Evolutionary conservation across 2,329 filamentous ascomycete genomes (phyloP).

Genomic region (Sporothrix globosa): DNA sequence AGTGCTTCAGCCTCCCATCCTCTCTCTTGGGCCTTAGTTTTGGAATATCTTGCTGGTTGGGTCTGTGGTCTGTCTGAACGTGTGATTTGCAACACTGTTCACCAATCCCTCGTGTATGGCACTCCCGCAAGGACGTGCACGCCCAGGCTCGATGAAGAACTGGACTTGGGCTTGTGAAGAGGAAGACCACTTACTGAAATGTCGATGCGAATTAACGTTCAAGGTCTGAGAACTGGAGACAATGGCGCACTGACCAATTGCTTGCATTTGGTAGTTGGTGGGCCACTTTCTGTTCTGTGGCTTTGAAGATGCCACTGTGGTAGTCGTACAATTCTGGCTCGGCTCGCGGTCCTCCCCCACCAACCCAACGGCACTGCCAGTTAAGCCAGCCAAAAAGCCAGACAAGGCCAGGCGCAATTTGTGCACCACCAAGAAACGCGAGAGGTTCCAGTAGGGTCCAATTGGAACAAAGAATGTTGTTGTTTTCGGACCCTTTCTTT

Average conservation of each 20-base stretch:
- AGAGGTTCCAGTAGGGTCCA: not conserved
- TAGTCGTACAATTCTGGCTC: slow-evolving; percentile 20
- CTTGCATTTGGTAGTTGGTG: not conserved
- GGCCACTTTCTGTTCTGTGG: slow-evolving; percentile 3
- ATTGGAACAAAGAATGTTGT: slow-evolving; percentile 4
- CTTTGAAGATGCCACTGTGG: slow-evolving; percentile 9
- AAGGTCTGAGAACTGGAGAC: not conserved
- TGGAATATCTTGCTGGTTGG: not conserved
- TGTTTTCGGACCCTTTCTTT: slow-evolving; percentile 6
- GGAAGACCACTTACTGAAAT: too few relatives aligned
- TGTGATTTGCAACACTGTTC: slow-evolving; percentile 19
- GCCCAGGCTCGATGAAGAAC: slow-evolving; percentile 9
- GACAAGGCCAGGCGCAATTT: not conserved
- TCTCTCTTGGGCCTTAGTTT: not conserved
- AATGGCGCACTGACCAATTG: slow-evolving; percentile 12
- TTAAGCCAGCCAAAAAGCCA: slow-evolving; percentile 5
- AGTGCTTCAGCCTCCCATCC: not conserved
- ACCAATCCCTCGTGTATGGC: not conserved
- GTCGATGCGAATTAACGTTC: not conserved
- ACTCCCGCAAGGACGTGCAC: slow-evolving; percentile 6
- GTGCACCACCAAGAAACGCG: slow-evolving; percentile 17
- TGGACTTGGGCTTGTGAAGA: not conserved
- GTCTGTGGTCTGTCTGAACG: not conserved
- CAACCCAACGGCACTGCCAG: slow-evolving; percentile 15
- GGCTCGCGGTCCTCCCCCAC: slow-evolving; percentile 30